phyloP scores from a whole-genome alignment of 331 rosid species.

The Ulmus americana region DNA sequence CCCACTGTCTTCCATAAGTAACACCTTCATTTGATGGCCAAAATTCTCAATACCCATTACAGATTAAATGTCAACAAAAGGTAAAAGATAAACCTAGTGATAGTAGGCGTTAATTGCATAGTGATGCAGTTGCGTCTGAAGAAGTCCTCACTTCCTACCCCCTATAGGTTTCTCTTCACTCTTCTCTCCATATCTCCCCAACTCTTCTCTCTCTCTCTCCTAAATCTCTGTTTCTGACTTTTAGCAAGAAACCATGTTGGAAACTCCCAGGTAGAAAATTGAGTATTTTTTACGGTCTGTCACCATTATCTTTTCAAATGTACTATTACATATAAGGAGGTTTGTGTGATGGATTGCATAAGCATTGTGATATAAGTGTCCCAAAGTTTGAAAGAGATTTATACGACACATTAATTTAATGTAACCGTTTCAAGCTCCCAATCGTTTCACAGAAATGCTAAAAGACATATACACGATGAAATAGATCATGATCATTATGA shows the following conservation, averaged over 20 bases:
- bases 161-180: constrained; percentile 35
- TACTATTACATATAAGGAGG: no score
- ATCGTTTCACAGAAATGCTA: no score
- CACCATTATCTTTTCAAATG: no score
- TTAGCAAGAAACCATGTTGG: neutral
- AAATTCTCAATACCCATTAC: constrained; percentile 21
- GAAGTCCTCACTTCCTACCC: constrained; percentile 42
- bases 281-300: no score
- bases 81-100: constrained; percentile 30
- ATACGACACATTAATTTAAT: no score
- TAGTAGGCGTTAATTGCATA: constrained; percentile 40
- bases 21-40: constrained; percentile 31
- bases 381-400: no score
- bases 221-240: neutral
- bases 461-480: no score
- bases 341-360: no score
- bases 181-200: constrained; percentile 29
- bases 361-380: no score
- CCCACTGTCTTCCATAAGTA: constrained; percentile 38
- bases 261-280: no score
- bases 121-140: constrained; percentile 43
- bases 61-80: constrained; percentile 9
- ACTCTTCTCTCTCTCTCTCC: neutral
- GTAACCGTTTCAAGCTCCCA: no score
- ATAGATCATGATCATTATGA: no score